Evolutionary conservation across 768 basidiomycete species (phyloP).

Genomic region (Clitopilus passeckerianus): DNA sequence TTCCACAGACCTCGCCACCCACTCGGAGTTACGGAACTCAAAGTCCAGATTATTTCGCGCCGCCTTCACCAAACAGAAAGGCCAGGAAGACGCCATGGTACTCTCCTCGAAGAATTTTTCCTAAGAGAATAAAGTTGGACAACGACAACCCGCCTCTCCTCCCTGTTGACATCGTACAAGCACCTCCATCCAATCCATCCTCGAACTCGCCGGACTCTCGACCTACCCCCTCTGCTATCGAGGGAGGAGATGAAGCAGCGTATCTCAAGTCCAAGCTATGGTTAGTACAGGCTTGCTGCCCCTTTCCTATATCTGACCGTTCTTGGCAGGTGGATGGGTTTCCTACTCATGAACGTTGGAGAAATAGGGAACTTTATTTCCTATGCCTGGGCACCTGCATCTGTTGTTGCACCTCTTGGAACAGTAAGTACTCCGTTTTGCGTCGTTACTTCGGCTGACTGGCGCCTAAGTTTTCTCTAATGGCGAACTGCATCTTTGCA

Average conservation of each 20-base stretch:
- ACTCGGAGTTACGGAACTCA: slow-evolving; percentile 10
- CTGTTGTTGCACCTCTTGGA: slow-evolving; percentile 93
- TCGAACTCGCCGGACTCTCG: not conserved
- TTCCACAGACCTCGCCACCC: slow-evolving; percentile 8
- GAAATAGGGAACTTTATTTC: slow-evolving; percentile 90
- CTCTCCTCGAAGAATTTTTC: not conserved
- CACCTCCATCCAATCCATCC: not conserved
- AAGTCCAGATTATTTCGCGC: not conserved
- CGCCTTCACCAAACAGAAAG: not conserved
- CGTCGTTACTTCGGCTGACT: not conserved
- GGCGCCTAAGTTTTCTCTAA: slow-evolving; percentile 67
- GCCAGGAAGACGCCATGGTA: not conserved
- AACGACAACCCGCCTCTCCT: not conserved
- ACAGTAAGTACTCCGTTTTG: slow-evolving; percentile 51
- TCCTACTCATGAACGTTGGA: slow-evolving; percentile 85
- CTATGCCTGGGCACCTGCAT: slow-evolving; percentile 86
- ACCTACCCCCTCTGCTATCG: slow-evolving; percentile 13
- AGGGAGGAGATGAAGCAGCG: slow-evolving; percentile 55
- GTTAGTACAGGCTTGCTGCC: slow-evolving; percentile 29
- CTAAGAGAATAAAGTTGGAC: not conserved
- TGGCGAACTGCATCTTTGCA: slow-evolving; percentile 93
- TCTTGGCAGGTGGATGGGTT: slow-evolving; percentile 79
- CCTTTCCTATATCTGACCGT: not conserved
- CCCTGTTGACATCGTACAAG: slow-evolving; percentile 33
- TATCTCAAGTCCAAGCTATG: slow-evolving; percentile 86